Percentiles rank a stretch among this genome's conserved stretches.
These are phyloP conservation scores for Toxoplasma gondii DNA, from an alignment of 169 alveolate genomes.

Conservation along the genomic window DNA sequence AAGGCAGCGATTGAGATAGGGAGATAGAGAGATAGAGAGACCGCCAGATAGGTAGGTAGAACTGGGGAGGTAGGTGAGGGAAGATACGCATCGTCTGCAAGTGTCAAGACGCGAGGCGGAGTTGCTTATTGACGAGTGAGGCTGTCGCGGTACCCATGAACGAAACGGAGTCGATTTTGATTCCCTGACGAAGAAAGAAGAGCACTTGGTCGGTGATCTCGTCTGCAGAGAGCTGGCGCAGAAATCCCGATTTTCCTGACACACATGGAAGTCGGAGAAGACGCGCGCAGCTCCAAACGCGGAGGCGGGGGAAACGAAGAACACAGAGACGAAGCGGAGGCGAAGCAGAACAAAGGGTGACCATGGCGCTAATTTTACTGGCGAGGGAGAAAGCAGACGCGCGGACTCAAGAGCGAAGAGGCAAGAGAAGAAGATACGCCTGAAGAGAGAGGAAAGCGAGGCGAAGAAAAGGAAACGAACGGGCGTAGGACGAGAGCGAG, in stretches of 20 bases:
- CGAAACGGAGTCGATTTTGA: constrained; percentile 81
- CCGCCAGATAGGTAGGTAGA: too few species aligned
- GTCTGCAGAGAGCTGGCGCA: constrained; percentile 84
- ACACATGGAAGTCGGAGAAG: background rate
- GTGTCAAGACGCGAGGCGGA: too few species aligned
- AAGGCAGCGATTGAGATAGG: too few species aligned
- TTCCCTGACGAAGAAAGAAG: constrained; percentile 81
- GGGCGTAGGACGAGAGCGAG: too few species aligned
- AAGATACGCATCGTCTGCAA: too few species aligned
- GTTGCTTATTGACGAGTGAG: too few species aligned
- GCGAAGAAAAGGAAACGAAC: background rate
- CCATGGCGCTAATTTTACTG: background rate
- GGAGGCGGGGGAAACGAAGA: background rate
- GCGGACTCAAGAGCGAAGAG: background rate
- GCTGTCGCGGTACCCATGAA: constrained; percentile 91
- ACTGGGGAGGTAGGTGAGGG: too few species aligned
- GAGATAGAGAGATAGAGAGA: too few species aligned
- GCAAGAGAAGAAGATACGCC: background rate
- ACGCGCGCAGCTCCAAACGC: background rate
- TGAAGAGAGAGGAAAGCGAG: background rate
- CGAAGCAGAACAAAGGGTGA: background rate
- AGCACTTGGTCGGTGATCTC: constrained; percentile 86
- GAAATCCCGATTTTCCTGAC: constrained; percentile 80
- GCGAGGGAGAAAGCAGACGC: background rate
- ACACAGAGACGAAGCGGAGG: background rate